Conservation (phyloP, 2,329 filamentous ascomycete species). For the Fonsecaea pugnacius region DNA sequence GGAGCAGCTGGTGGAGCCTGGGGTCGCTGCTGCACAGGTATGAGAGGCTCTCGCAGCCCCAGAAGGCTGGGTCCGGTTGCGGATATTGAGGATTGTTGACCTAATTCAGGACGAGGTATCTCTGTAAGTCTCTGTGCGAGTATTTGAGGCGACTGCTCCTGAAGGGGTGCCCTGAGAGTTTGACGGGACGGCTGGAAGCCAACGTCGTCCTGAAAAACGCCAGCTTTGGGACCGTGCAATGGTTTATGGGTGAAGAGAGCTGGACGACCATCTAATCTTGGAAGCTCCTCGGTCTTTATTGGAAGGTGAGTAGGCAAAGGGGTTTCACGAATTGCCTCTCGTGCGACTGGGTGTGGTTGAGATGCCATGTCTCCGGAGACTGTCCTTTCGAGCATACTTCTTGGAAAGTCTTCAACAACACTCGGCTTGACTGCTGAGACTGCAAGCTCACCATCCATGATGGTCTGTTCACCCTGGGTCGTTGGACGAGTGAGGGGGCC, state of each 20-base stretch:
- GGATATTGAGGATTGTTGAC: slow-evolving; percentile 20
- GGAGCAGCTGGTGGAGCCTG: slow-evolving; percentile 21
- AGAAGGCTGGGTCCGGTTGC: slow-evolving; percentile 19
- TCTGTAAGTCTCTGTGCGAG: slow-evolving; percentile 32
- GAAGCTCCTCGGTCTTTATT: slow-evolving; percentile 42
- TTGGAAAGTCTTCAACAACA: slow-evolving; percentile 36
- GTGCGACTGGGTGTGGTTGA: slow-evolving; percentile 24
- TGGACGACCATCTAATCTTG: slow-evolving; percentile 40
- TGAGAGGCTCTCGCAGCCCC: slow-evolving; percentile 23
- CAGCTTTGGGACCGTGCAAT: slow-evolving; percentile 48
- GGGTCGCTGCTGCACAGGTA: slow-evolving; percentile 21
- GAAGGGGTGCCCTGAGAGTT: slow-evolving; percentile 41
- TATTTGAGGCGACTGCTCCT: slow-evolving; percentile 41
- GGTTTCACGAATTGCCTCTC: slow-evolving; percentile 25
- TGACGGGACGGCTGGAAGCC: slow-evolving; percentile 39
- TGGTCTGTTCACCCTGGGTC: slow-evolving; percentile 41
- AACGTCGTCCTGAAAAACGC: slow-evolving; percentile 51
- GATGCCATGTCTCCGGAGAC: slow-evolving; percentile 29
- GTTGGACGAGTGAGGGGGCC: slow-evolving; percentile 34
- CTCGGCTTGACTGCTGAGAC: slow-evolving; percentile 41
- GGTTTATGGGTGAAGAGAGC: slow-evolving; percentile 42
- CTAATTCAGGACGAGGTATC: slow-evolving; percentile 17
- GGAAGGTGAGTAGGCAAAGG: slow-evolving; percentile 18
- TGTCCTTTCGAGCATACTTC: slow-evolving; percentile 30
- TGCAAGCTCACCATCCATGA: slow-evolving; percentile 49